Evolutionary conservation across 1,284 basidiomycete species (phyloP).

Genomic region (Vanrija sp.): DNA sequence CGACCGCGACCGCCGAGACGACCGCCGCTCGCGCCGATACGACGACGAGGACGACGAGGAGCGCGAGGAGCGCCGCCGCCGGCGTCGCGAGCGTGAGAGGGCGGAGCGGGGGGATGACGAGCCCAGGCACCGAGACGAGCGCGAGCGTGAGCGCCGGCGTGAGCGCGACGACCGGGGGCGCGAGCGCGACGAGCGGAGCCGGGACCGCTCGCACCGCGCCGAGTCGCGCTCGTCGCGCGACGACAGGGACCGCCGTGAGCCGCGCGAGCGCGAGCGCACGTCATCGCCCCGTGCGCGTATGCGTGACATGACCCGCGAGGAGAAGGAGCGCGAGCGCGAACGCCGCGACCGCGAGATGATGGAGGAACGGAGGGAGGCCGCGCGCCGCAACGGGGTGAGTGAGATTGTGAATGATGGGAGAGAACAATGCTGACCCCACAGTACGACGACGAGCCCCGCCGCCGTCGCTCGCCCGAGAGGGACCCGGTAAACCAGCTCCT

Average conservation of each 20-base stretch:
- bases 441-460: constrained; percentile 20
- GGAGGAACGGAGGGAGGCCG: constrained; percentile 36
- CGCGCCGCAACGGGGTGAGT: constrained; percentile 22
- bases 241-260: constrained; percentile 35
- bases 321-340: constrained; percentile 40
- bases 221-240: constrained; percentile 50
- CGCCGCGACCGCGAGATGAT: constrained; percentile 42
- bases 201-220: constrained; percentile 47
- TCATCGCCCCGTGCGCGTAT: constrained; percentile 10
- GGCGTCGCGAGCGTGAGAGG: constrained; percentile 28
- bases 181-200: constrained; percentile 11
- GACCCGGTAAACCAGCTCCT: constrained; percentile 32
- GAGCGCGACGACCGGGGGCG: constrained; percentile 26
- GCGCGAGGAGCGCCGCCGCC: constrained; percentile 55
- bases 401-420: too few relatives aligned
- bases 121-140: constrained; percentile 54
- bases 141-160: constrained; percentile 47
- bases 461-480: constrained; percentile 59
- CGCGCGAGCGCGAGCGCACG: constrained; percentile 55
- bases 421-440: not conserved
- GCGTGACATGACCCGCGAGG: constrained; percentile 37
- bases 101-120: constrained; percentile 45
- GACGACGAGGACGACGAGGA: constrained; percentile 43
- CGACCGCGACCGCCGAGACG: constrained; percentile 53
- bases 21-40: constrained; percentile 17